Evolutionary conservation across 768 basidiomycete genomes (phyloP), one percentile per base, ranked within the genome.

Genomic region (Calvatia gigantea): DNA sequence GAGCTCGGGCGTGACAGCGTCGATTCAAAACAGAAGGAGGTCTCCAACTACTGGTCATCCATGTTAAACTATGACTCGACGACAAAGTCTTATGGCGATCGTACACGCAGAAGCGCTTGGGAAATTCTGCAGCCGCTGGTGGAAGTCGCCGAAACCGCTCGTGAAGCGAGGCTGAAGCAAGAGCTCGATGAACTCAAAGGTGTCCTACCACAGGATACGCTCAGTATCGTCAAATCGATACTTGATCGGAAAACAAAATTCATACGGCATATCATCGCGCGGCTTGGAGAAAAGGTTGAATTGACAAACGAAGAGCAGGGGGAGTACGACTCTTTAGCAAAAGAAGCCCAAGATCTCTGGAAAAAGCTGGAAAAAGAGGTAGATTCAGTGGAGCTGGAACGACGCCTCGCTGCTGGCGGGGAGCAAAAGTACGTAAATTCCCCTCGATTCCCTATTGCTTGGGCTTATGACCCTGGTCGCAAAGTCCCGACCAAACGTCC

Each of bases 331-430:
- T 9, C 5, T 2, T 19, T 55, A 28, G 31, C 29, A 4, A 6
- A 6, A 28, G 45, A 55, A 7, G 54, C 54, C 4, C 17, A 12
- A 46, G 8, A 5, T 5, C 44, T 55, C 11, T 55, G 54, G 54
- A 39, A 39, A 14, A 17, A 55, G 21, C 45, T 55, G 37, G 45
- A 55, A 21, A 39, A 55, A 1, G 45, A 55, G 27, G 11, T 47
- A 3, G 23, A 46, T 21, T 17, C 29, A 1, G 25, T 35, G 19
- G 54, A 46, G 15, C 27, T 55, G 27, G 45, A 47, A 28, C 35
- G 45, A 23, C 35, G 29, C 6, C 31, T 55, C 19, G n/a, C 39
- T 11, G 41, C 28, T 5, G 11, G n/a, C 2, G 6, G 21, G 9
- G 2, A 37, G 12, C 19, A 37, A 29, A 35, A 49, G 11, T 35